These are phyloP conservation scores for Tuber microsphaerosporum DNA, from an alignment of 495 filamentous ascomycete species.

Conservation along the genomic window DNA sequence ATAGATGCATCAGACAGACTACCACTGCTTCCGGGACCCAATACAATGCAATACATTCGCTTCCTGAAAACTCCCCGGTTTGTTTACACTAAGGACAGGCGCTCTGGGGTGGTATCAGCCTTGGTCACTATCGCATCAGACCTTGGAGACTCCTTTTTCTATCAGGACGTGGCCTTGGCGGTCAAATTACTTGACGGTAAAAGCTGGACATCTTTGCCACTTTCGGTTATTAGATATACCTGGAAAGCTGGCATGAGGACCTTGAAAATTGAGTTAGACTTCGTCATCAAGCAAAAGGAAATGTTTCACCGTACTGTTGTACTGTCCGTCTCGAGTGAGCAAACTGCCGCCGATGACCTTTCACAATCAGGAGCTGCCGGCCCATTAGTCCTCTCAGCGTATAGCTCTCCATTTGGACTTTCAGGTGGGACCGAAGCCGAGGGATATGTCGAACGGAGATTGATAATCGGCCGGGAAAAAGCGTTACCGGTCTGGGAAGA, in stretches of 20 bases:
- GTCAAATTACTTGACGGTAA: conserved; percentile 46
- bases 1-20: not conserved
- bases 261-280: conserved; percentile 43
- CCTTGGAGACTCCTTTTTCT: conserved; percentile 77
- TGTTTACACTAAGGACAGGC: conserved; percentile 42
- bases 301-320: conserved; percentile 2
- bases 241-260: conserved; percentile 55
- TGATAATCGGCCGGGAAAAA: conserved; percentile 40
- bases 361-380: conserved; percentile 4
- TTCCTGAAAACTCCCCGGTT: conserved; percentile 60
- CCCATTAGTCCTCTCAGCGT: conserved; percentile 50
- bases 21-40: not conserved
- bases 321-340: conserved; percentile 15
- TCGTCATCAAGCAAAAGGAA: not conserved
- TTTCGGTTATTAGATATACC: conserved; percentile 45
- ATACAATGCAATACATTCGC: conserved; percentile 64
- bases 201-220: conserved; percentile 44
- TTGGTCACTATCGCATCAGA: conserved; percentile 83
- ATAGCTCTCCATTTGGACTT: conserved; percentile 50
- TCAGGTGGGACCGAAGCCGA: conserved; percentile 44
- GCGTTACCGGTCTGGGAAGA: conserved; percentile 66
- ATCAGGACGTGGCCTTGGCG: conserved; percentile 53
- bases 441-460: conserved; percentile 51
- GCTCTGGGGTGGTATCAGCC: conserved; percentile 44
- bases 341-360: conserved; percentile 20